Base-by-base conservation (phyloP, 371 early-diverging fungal species). In the Mortierella polycephala region DNA sequence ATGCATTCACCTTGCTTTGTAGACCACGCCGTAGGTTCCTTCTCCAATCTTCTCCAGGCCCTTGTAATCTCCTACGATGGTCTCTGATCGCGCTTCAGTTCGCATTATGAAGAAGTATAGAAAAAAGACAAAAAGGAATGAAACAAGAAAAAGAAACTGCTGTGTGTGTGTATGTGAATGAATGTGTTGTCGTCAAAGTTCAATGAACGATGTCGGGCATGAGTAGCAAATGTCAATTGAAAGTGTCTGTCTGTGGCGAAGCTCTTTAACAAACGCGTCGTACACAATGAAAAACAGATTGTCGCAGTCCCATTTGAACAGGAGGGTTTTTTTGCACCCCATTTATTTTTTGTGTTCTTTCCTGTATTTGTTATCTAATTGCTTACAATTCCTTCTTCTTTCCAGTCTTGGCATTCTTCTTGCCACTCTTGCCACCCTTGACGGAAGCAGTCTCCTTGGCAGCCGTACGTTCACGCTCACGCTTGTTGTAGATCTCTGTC, bases 11-110 rank as follows among this genome's bases (percentile, higher is more conserved):
- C 93, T 94, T 20, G 98, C 98, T 83, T 98, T 98, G 85, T 97
- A 99, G 0, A 99, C 99, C 57, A 98, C 93, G 55, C 99, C 99
- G 70, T 96, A 96, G 4, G 97, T 95, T 72, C 97, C 94, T 92
- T 97, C 97, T 59, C 99, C 99, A 75, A 99, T 94, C 86, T 97
- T 98, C 74, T 95, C 93, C 16, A 95, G 75, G 81, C 93, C 93
- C 53, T 87, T 72, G 84, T 94, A 96, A 42, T 18, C 41, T 13
- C 42, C 57, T 42, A 57, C 42, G 16, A 11, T 12, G 11, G 11
- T n/a, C 11, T 16, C 14, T 11, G 16, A 54, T 21, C 23, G 54
- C 13, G 59, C 14, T 30, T 46, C 47, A 12, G 47, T 21, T n/a
- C 20, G 59, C 59, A 46, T 46, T 57, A 0, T 41, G 16, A 16